Base-by-base conservation (phyloP, 805 yeast genomes). In the Nakazawaea ishiwadae region DNA sequence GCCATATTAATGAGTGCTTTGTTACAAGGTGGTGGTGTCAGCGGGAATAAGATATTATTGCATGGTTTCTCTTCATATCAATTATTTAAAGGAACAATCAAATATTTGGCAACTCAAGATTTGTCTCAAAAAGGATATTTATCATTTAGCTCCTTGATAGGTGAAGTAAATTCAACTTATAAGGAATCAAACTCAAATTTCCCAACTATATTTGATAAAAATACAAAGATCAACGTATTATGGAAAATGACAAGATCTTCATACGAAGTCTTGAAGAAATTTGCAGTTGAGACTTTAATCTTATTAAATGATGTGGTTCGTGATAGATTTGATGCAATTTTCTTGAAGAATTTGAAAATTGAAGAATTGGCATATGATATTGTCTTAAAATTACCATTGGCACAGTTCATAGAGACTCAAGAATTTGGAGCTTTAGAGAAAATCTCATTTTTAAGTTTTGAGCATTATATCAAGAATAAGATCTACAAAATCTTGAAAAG, bases 1-100 rank as follows among this genome's bases (percentile, higher is more conserved):
- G 81, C 89, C 23, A 65, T 83, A 29, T 60, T 91, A 38, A 77
- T 88, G 80, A 81, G 95, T 31, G 84, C 89, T 1, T 64, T 93
- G 40, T 66, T 93, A 32, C 79, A 81, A 47, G 96, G 96, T 51
- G 95, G 95, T 51, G 90, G 91, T 45, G 60, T 66, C 5, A 71
- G 69, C 49, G 93, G 95, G 11, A 83, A 81, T 52, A 84, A 80
- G 53, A 81, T 88, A 18, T 68, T 93, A 42, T 60, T 89, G 29
- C 83, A 81, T 51, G 99, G 98, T 0, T 91, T 84, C 59, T 88
- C 96, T 3, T 83, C 95, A 17, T 93, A 89, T 58, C 99, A 93
- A 64, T 66, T 93, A 39, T 93, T 93, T 69, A 90, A 87, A 58
- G 96, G 95, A 56, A 79, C 86, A 1, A 71, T 93, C 43, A 79